Percentiles rank a stretch among this genome's conserved stretches.
Conservation (phyloP, 2,329 filamentous ascomycete genomes). For the Penicillium paneum region DNA sequence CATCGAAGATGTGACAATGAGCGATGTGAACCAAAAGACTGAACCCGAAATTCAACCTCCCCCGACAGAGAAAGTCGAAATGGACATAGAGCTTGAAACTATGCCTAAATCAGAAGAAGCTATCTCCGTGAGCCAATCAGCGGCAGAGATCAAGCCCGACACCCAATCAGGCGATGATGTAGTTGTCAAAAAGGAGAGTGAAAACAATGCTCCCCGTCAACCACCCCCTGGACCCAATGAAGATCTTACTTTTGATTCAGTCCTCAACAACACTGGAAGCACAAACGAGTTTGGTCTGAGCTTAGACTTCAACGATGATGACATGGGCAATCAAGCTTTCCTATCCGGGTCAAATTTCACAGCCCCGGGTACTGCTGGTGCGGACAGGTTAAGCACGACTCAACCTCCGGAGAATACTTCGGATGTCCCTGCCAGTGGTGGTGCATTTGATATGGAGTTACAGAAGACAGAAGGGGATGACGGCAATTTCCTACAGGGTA, state of each 20-base stretch:
- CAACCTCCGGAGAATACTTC: slow-evolving; percentile 21
- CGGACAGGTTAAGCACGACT: slow-evolving; percentile 11
- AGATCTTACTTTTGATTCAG: slow-evolving; percentile 43
- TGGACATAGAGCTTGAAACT: slow-evolving; percentile 13
- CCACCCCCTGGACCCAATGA: slow-evolving; percentile 27
- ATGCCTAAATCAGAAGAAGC: slow-evolving; percentile 18
- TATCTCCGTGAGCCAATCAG: slow-evolving; percentile 9
- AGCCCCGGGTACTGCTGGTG: slow-evolving; percentile 15
- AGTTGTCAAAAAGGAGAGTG: slow-evolving; percentile 25
- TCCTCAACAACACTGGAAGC: slow-evolving; percentile 35
- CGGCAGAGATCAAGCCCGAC: slow-evolving; percentile 9
- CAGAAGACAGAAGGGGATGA: slow-evolving; percentile 25
- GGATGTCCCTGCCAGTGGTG: slow-evolving; percentile 28
- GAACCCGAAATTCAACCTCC: slow-evolving; percentile 16
- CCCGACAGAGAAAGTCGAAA: slow-evolving; percentile 18
- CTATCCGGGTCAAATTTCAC: slow-evolving; percentile 35
- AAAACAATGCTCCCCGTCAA: slow-evolving; percentile 20
- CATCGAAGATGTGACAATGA: slow-evolving; percentile 32
- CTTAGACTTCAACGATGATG: slow-evolving; percentile 40
- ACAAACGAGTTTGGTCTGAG: slow-evolving; percentile 40
- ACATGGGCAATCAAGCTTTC: slow-evolving; percentile 38
- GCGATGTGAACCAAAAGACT: slow-evolving; percentile 18
- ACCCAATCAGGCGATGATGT: slow-evolving; percentile 13
- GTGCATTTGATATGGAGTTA: slow-evolving; percentile 39
- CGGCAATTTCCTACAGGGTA: slow-evolving; percentile 20